A percentile compares a stretch with the other conserved stretches of the same genome.
Conservation (phyloP, 225 moss, liverwort and hornwort genomes). For the Straminergon stramineum region DNA sequence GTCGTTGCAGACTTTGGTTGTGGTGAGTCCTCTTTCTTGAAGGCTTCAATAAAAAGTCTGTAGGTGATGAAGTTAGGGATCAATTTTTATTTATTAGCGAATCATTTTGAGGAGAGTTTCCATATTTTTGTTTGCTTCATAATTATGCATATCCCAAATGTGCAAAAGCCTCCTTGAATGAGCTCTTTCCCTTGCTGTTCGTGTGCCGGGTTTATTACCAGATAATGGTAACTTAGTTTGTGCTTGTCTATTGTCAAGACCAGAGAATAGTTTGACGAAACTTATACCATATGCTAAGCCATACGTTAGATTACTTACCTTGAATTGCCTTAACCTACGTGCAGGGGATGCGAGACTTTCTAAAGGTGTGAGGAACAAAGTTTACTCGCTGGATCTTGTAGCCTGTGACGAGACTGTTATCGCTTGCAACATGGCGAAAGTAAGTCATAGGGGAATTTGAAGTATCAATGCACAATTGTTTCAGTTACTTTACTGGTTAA, state of each 20-base stretch:
- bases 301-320: background rate
- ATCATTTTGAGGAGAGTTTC: background rate
- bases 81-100: background rate
- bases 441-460: slow-evolving; percentile 15
- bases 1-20: slow-evolving; percentile 88
- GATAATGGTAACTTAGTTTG: background rate
- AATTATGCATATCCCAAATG: background rate
- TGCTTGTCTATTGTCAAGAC: background rate
- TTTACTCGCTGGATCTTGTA: slow-evolving; percentile 78
- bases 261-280: background rate
- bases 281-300: background rate
- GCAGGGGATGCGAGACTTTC: slow-evolving; percentile 82
- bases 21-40: slow-evolving; percentile 28
- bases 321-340: background rate
- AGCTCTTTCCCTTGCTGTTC: background rate
- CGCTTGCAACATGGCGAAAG: slow-evolving; percentile 93
- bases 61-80: background rate
- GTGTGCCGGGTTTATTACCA: background rate
- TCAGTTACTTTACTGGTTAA: background rate
- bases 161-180: background rate
- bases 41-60: background rate
- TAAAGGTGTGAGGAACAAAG: slow-evolving; percentile 73
- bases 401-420: slow-evolving; percentile 73
- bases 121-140: background rate
- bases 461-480: background rate